Evolutionary conservation across 2,329 filamentous ascomycete species (phyloP).

Genomic region (Aspergillus sp.): DNA sequence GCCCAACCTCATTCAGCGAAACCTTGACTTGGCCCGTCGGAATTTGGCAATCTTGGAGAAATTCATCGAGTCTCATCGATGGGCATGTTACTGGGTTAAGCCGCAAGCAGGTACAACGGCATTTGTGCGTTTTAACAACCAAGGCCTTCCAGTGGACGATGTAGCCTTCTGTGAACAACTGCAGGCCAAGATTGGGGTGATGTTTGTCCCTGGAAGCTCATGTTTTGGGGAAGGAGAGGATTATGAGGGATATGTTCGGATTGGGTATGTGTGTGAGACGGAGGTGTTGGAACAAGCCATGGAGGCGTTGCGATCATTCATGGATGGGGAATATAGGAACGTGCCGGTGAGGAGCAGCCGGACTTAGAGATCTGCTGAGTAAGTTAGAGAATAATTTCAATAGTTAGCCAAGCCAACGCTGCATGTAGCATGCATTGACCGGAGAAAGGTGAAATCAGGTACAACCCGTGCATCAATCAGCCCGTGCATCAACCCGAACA

Average conservation of each 20-base stretch:
- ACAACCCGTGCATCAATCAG: too few relatives aligned
- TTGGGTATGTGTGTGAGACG: conserved; percentile 73
- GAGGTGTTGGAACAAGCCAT: conserved; percentile 66
- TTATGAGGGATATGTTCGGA: conserved; percentile 71
- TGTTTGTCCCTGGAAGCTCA: conserved; percentile 70
- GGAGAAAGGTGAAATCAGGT: too few relatives aligned
- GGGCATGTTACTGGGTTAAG: conserved; percentile 69
- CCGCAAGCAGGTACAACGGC: conserved; percentile 82
- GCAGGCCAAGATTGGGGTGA: conserved; percentile 66
- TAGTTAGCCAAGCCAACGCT: too few relatives aligned
- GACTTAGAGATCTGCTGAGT: not conserved
- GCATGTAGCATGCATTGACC: too few relatives aligned
- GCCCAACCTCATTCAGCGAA: conserved; percentile 63
- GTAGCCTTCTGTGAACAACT: conserved; percentile 68
- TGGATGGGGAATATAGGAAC: conserved; percentile 56
- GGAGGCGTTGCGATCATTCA: conserved; percentile 53
- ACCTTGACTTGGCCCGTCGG: conserved; percentile 66
- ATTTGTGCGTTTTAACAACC: conserved; percentile 65
- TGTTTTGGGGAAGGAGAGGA: conserved; percentile 69
- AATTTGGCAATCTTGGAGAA: conserved; percentile 70
- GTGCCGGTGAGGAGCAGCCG: conserved; percentile 31
- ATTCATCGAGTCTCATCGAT: conserved; percentile 49
- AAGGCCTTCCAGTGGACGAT: conserved; percentile 66
- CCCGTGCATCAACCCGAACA: too few relatives aligned
- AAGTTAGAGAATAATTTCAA: too few relatives aligned